phyloP scores from a whole-genome alignment of 345 rosid genomes.

The Balakata baccata region DNA sequence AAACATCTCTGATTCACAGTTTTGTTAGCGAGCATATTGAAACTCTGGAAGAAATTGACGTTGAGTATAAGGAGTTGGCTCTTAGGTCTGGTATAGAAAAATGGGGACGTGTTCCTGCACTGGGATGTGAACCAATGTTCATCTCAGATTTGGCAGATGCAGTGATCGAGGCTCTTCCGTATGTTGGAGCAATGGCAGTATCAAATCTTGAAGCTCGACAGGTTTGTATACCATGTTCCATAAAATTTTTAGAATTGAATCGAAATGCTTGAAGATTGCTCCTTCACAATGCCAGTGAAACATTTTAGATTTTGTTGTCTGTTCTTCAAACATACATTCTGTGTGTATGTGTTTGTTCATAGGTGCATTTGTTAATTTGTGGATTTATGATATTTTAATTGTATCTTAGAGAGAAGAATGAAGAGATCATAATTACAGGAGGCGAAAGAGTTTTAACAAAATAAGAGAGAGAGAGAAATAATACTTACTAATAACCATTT shows the following conservation, averaged over 20 bases:
- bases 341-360: not conserved
- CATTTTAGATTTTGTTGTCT: not conserved
- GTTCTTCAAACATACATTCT: not conserved
- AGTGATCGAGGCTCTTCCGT: conserved; percentile 91
- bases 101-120: conserved; percentile 97
- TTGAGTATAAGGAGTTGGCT: conserved; percentile 93
- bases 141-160: conserved; percentile 98
- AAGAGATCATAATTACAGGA: not conserved
- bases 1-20: conserved; percentile 37
- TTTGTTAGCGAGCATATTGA: conserved; percentile 98
- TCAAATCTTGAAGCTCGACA: conserved; percentile 98
- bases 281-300: not conserved
- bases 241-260: not conserved
- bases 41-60: conserved; percentile 97
- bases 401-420: not conserved
- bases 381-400: not conserved
- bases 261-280: not conserved
- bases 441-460: not conserved
- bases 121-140: conserved; percentile 90
- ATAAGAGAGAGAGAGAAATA: not conserved
- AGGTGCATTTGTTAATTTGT: not conserved
- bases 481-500: not conserved
- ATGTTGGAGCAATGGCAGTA: conserved; percentile 98
- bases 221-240: conserved; percentile 34
- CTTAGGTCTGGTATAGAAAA: conserved; percentile 80